A percentile compares a stretch with the other conserved stretches of the same genome.
These are phyloP conservation scores for Chimonanthus praecox DNA, from an alignment of 164 flowering plant genomes.

Conservation along the genomic window DNA sequence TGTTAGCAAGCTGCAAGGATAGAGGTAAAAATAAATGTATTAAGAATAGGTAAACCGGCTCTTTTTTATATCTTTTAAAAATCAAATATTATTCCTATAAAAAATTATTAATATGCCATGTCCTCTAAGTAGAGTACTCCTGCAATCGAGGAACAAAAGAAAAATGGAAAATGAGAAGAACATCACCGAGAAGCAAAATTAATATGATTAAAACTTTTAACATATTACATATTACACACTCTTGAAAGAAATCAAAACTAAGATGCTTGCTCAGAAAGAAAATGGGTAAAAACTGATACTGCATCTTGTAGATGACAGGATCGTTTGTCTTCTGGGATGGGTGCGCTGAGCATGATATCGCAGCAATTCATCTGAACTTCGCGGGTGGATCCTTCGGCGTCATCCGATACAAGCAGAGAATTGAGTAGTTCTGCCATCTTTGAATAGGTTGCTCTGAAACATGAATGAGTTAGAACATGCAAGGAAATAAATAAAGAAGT, in stretches of 20 bases:
- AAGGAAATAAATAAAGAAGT: not conserved
- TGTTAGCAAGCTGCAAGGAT: no score
- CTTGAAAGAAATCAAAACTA: constrained; percentile 1
- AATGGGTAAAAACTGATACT: constrained; percentile 57
- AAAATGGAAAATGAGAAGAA: no score
- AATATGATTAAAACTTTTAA: not conserved
- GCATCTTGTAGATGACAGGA: constrained; percentile 84
- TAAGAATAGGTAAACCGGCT: no score
- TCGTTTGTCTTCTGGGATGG: constrained; percentile 73
- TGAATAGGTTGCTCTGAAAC: constrained; percentile 71
- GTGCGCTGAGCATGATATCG: constrained; percentile 53
- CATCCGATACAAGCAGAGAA: constrained; percentile 44
- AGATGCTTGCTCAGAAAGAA: constrained; percentile 52
- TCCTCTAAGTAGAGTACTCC: no score
- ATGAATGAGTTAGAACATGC: not conserved
- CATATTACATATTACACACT: not conserved
- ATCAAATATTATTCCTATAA: no score
- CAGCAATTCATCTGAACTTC: constrained; percentile 70
- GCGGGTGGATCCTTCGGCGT: constrained; percentile 38
- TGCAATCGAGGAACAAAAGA: no score
- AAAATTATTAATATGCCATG: no score
- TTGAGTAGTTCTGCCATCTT: constrained; percentile 89
- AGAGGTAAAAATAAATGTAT: no score
- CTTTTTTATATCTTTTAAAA: no score
- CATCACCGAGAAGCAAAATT: not conserved